A percentile compares a stretch with the other conserved stretches of the same genome.
phyloP scores from a whole-genome alignment of 495 filamentous ascomycete species.

The Terfezia boudieri region DNA sequence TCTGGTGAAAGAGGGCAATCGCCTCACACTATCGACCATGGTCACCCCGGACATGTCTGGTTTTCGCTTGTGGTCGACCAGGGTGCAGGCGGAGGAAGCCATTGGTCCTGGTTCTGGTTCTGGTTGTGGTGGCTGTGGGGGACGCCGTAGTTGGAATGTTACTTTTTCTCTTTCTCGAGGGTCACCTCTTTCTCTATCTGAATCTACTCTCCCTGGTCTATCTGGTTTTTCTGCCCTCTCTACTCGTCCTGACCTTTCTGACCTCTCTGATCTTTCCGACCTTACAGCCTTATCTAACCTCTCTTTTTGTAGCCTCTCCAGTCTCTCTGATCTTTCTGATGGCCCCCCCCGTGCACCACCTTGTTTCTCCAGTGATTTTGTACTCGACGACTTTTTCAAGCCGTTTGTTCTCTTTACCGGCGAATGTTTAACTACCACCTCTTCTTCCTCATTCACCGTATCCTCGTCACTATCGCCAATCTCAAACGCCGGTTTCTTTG shows the following conservation, averaged over 20 bases:
- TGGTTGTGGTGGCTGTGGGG: conserved; percentile 8
- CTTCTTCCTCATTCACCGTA: not conserved
- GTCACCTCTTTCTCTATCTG: too few species aligned
- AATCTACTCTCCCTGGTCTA: too few species aligned
- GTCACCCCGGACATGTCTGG: not conserved
- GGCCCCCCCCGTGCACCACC: not conserved
- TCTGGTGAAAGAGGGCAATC: not conserved
- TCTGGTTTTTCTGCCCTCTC: too few species aligned
- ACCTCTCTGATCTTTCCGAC: too few species aligned
- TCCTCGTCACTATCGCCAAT: conserved; percentile 14
- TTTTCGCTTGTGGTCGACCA: not conserved
- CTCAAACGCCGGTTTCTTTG: conserved; percentile 14
- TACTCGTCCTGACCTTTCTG: too few species aligned
- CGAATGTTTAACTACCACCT: conserved; percentile 1
- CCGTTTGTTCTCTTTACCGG: conserved; percentile 2
- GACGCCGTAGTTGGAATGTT: too few species aligned
- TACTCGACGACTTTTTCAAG: conserved; percentile 15
- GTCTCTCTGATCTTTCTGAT: too few species aligned
- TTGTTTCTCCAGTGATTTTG: conserved; percentile 14
- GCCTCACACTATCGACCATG: not conserved
- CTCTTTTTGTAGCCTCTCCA: too few species aligned
- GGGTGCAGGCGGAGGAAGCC: too few species aligned
- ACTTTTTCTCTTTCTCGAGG: too few species aligned
- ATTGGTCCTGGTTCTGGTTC: not conserved
- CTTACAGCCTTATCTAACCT: too few species aligned